phyloP scores from a whole-genome alignment of 176 grass and related monocot genomes.

The Oryza glaberrima region DNA sequence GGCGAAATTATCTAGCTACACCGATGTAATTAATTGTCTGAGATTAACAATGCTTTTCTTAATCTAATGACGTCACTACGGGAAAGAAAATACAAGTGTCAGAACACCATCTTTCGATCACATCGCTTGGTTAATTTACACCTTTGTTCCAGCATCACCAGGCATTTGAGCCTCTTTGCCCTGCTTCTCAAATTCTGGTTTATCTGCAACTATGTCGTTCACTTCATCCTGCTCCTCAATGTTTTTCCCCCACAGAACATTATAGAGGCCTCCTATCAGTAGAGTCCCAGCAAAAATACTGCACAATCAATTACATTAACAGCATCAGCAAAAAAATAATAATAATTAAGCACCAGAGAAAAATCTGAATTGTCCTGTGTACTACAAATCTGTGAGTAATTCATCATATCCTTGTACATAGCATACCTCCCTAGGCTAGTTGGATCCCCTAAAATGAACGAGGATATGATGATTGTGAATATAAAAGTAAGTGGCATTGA shows the following conservation, averaged over 20 bases:
- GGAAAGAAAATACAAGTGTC: too few relatives aligned
- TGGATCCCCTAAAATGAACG: conserved; percentile 59
- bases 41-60: too few relatives aligned
- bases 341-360: background rate
- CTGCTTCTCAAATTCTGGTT: background rate
- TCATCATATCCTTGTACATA: background rate
- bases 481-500: conserved; percentile 70
- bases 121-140: background rate
- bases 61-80: too few relatives aligned
- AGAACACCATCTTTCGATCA: background rate
- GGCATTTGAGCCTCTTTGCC: background rate
- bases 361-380: too few relatives aligned
- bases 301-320: background rate
- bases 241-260: background rate
- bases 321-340: background rate
- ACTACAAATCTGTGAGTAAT: background rate
- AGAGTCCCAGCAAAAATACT: background rate
- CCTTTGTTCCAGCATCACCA: background rate
- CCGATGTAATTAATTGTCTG: too few relatives aligned
- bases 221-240: background rate
- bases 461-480: conserved; percentile 67
- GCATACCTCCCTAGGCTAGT: conserved; percentile 65
- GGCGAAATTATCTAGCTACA: too few relatives aligned
- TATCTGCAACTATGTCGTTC: background rate
- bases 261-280: background rate